These are phyloP conservation scores for Raphidocelis subcapitata DNA, from an alignment of 139 green algal species.

Conservation along the genomic window DNA sequence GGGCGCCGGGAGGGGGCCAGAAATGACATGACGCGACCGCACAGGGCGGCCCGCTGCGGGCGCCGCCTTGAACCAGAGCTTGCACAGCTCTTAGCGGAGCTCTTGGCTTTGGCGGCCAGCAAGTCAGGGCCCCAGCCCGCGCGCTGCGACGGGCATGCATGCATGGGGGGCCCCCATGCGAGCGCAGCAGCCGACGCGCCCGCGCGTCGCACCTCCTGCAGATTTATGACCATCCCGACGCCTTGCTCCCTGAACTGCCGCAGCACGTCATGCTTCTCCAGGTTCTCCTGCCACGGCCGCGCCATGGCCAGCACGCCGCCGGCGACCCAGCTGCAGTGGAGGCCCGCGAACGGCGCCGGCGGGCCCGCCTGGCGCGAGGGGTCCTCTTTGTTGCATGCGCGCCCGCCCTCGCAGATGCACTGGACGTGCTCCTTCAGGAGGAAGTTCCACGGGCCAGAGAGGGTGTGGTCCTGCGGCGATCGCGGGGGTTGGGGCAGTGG, in stretches of 20 bases:
- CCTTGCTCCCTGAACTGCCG: slow-evolving; percentile 39
- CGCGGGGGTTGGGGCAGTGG: too few relatives aligned
- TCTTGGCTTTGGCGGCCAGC: too few relatives aligned
- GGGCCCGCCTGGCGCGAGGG: slow-evolving; percentile 35
- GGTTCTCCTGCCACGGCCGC: slow-evolving; percentile 58
- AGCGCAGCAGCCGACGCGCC: too few relatives aligned
- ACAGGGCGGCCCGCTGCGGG: too few relatives aligned
- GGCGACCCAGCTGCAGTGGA: slow-evolving; percentile 73
- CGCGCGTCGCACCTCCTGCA: slow-evolving; percentile 57
- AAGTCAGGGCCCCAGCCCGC: too few relatives aligned
- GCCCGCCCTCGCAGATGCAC: slow-evolving; percentile 38
- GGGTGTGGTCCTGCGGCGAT: slow-evolving; percentile 50
- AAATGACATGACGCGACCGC: neutral
- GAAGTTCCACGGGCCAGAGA: slow-evolving; percentile 44
- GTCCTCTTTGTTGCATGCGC: slow-evolving; percentile 47
- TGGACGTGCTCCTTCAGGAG: slow-evolving; percentile 37
- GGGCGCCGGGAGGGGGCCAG: neutral
- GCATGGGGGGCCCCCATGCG: too few relatives aligned
- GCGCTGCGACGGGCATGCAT: too few relatives aligned
- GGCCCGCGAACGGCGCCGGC: slow-evolving; percentile 49
- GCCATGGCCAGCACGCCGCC: slow-evolving; percentile 65
- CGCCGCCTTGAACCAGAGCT: too few relatives aligned
- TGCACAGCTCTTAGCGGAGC: too few relatives aligned
- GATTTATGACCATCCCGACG: slow-evolving; percentile 72
- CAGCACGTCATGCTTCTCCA: slow-evolving; percentile 42